Evolutionary conservation across 164 flowering plant genomes (phyloP), one percentile per base, ranked within the genome.

Genomic region (Aristolochia contorta): DNA sequence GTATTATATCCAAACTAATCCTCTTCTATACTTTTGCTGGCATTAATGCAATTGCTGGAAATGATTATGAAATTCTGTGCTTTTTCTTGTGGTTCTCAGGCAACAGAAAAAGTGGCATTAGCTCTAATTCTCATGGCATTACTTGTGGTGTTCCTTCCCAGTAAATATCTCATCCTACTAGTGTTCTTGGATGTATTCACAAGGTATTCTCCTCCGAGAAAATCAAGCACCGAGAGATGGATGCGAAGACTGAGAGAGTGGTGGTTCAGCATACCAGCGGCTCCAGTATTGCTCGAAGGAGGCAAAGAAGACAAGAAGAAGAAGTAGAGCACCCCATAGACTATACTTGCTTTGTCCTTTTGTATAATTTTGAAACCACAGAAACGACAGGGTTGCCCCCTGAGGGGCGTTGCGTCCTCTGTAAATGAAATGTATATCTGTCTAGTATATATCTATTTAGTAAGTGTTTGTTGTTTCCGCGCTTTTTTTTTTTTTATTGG

Each of bases 241-340:
- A 70, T 51, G 59, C 80, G 99, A 76, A 80, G 97, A 60, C 21
- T 90, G 47, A 80, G 83, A 72, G 99, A 94, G 32, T 94, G 99
- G 99, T 94, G 99, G 99, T 88, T 83, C 72, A 94, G 95, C 72
- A 85, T 94, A 65, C 99, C 97, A 0, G 97, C 97, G 0, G 99
- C 99, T 54, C 99, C 95, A 24, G 96, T 90, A 37, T 47, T 83
- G 46, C 84, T 94, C 56, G 86, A 86, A 65, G 78, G 71, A 74
- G 74, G 74, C 4, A 75, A 73, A 43, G 87, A 86, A 55, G 86
- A 80, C 9, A 84, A 85, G 55, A 90, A 88, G 75, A 81, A 62
- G 59, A 93, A 74, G 56, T 85, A 70, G 22, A 32, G 22, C 41
- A 18, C 22, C 19, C 25, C 20, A 37, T 37, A 37, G 43, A 10